A percentile compares a stretch with the other conserved stretches of the same genome.
Evolutionary conservation across 2,329 filamentous ascomycete genomes (phyloP).

Genomic region (Fusarium kyushuense): DNA sequence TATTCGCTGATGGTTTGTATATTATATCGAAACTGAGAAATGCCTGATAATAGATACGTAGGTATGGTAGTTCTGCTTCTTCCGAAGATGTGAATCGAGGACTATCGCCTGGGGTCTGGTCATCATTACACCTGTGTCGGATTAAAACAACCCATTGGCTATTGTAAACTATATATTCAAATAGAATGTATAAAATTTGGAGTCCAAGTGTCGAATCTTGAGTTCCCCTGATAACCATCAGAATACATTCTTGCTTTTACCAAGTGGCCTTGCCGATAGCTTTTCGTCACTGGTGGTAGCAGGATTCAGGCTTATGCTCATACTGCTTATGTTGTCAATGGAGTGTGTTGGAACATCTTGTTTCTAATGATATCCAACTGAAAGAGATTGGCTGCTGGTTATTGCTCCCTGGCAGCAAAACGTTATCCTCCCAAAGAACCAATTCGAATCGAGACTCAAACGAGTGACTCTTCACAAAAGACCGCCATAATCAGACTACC

Average conservation of each 20-base stretch:
- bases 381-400: slow-evolving; percentile 14
- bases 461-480: slow-evolving; percentile 19
- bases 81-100: background rate
- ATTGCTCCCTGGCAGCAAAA: slow-evolving; percentile 5
- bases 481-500: slow-evolving; percentile 8
- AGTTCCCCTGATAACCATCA: background rate
- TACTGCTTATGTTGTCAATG: background rate
- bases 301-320: background rate
- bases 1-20: slow-evolving; percentile 17
- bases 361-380: background rate
- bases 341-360: background rate
- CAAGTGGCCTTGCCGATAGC: background rate
- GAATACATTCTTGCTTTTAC: background rate
- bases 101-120: background rate
- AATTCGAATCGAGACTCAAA: slow-evolving; percentile 14
- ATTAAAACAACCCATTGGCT: background rate
- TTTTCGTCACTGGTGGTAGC: background rate
- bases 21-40: background rate
- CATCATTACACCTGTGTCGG: background rate
- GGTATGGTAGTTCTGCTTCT: background rate
- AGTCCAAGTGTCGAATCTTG: background rate
- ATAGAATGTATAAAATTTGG: background rate
- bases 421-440: background rate
- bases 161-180: background rate
- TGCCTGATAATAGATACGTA: background rate